Percentiles rank a stretch among this genome's conserved stretches.
These are phyloP conservation scores for Phascolomyces articulosus DNA, from an alignment of 371 early-diverging fungal genomes.

Conservation along the genomic window DNA sequence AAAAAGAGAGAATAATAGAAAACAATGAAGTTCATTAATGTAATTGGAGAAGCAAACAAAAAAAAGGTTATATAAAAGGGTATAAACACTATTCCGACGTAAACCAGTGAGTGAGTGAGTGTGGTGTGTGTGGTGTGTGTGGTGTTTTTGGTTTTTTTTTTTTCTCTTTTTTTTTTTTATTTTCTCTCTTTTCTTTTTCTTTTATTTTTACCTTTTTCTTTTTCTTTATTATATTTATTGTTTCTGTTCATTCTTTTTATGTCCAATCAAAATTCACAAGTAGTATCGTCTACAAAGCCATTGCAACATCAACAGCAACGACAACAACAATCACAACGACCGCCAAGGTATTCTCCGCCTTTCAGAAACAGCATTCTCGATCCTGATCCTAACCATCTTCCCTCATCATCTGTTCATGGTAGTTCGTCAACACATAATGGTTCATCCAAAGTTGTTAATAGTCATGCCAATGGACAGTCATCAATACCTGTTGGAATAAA, in stretches of 20 bases:
- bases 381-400: neutral
- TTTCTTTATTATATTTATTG: neutral
- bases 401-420: neutral
- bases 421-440: neutral
- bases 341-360: slow-evolving; percentile 10
- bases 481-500: no score
- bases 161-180: neutral
- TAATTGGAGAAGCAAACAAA: no score
- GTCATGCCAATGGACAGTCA: neutral
- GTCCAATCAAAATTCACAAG: slow-evolving; percentile 1
- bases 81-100: neutral
- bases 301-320: slow-evolving; percentile 1
- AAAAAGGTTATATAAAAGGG: no score
- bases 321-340: neutral
- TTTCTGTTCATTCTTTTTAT: neutral
- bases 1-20: no score
- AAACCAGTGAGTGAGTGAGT: no score
- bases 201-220: neutral
- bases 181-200: neutral
- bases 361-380: slow-evolving; percentile 7
- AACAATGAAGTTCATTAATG: no score
- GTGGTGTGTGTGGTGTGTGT: no score
- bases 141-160: no score
- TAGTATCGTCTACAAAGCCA: neutral
- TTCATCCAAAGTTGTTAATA: neutral